Percentiles rank a stretch among this genome's conserved stretches.
These are phyloP conservation scores for Ceratobasidium theobromae DNA, from an alignment of 1,284 basidiomycete genomes.

Conservation along the genomic window DNA sequence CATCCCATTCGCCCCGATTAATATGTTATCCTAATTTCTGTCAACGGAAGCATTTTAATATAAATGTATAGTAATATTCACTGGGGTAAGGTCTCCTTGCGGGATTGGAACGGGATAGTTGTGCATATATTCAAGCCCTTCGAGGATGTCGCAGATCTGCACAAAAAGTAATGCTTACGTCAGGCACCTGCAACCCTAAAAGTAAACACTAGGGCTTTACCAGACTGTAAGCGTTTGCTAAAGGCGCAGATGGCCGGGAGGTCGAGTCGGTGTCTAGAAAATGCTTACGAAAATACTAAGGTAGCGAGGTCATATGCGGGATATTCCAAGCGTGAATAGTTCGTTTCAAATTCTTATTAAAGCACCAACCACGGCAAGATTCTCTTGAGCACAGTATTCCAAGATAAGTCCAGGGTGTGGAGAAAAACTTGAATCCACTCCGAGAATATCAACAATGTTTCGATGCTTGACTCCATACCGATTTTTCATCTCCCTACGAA, in stretches of 20 bases:
- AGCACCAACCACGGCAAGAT: not conserved
- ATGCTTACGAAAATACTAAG: not conserved
- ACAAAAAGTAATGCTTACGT: not conserved
- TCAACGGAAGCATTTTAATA: not conserved
- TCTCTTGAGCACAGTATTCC: slow-evolving; percentile 8
- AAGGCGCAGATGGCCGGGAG: not conserved
- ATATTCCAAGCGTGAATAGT: not conserved
- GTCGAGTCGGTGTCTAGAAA: not conserved
- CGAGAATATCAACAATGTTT: slow-evolving; percentile 14
- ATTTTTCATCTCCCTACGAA: not conserved
- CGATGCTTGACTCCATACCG: slow-evolving; percentile 10
- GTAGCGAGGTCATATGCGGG: not conserved
- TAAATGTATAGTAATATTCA: not conserved
- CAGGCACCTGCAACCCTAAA: not conserved
- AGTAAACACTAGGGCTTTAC: not conserved
- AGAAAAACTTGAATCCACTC: not conserved
- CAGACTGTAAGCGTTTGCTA: slow-evolving; percentile 3
- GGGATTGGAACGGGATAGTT: slow-evolving; percentile 6
- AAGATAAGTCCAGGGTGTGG: slow-evolving; percentile 19
- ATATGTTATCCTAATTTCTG: slow-evolving; percentile 10
- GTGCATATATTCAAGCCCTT: slow-evolving; percentile 23
- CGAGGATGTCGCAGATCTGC: slow-evolving; percentile 19
- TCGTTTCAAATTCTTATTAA: not conserved
- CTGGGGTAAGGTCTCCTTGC: slow-evolving; percentile 15
- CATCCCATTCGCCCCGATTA: not conserved